These are phyloP conservation scores for Fragaria vesca DNA, from an alignment of 306 rosid genomes.

Conservation along the genomic window DNA sequence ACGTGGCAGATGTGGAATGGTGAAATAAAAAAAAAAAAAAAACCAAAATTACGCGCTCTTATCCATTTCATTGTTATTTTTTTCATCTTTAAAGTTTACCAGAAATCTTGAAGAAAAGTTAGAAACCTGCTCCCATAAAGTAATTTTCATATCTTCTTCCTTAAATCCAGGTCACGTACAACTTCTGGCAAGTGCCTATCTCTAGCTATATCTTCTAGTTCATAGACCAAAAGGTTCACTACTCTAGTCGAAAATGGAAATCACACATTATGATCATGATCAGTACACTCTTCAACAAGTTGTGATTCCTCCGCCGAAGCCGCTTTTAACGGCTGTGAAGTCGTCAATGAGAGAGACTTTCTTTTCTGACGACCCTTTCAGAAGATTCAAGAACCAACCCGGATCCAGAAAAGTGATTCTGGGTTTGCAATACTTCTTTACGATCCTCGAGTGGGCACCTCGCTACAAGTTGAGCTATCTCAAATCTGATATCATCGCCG, in stretches of 20 bases:
- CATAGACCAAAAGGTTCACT: neutral
- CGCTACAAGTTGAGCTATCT: conserved; percentile 48
- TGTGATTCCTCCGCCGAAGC: conserved; percentile 55
- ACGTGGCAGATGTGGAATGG: too few species aligned
- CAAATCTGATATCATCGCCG: conserved; percentile 75
- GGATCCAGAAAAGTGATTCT: conserved; percentile 26
- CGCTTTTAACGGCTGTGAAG: conserved; percentile 48
- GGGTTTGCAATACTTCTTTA: conserved; percentile 60
- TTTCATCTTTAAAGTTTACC: too few species aligned
- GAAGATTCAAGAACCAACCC: conserved; percentile 58
- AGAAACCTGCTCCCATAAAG: too few species aligned
- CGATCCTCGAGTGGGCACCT: conserved; percentile 81
- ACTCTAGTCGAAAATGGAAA: conserved; percentile 40
- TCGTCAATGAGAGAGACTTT: conserved; percentile 69
- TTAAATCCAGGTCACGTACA: too few species aligned
- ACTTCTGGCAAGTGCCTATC: too few species aligned
- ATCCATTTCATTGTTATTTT: too few species aligned
- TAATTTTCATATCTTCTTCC: too few species aligned
- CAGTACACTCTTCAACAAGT: conserved; percentile 42
- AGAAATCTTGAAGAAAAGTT: too few species aligned
- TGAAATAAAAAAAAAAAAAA: too few species aligned
- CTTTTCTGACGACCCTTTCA: conserved; percentile 82
- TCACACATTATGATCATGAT: conserved; percentile 31
- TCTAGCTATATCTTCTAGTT: too few species aligned
- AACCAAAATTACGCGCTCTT: too few species aligned